Base-by-base conservation (phyloP, 2,329 filamentous ascomycete species). In the Colletotrichum somersetense region DNA sequence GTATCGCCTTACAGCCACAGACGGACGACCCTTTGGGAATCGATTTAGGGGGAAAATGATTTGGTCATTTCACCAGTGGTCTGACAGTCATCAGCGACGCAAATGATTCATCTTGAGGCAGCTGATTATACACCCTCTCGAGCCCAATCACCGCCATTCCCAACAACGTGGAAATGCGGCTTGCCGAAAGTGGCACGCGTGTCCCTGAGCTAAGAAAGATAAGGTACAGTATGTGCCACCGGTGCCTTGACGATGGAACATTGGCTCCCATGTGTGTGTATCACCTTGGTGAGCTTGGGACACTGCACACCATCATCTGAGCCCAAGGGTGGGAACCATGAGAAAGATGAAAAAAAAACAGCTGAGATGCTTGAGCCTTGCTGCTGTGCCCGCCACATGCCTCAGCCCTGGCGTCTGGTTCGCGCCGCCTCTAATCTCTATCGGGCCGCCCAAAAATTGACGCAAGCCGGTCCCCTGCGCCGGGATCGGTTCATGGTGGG, bases 361-460 rank as follows among this genome's bases (percentile, higher is more conserved):
- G 3, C 35, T 35, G 2, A 35, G 30, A 20, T 23, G 48, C 48
- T 35, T 33, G 52, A 55, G 26, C 26, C n/a, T n/a, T 16, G 38
- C 38, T 14, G 40, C 40, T 53, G 30, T 35, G 18, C 44, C 42
- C 20, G 48, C 58, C 44, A 46, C 33, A 53, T 63, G 61, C 48
- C 30, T 63, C 61, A 63, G 61, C 61, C 61, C 61, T 63, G 61
- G 61, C 61, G 42, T 63, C 46, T 53, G 61, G 46, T 63, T 63
- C 61, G 46, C 61, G 61, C 59, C 59, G 23, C 23, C 61, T 63
- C n/a, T 20, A 63, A 63, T 63, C 35, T 30, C 14, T 63, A 63
- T 63, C 61, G 61, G 46, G 48, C 48, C 61, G 48, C 61, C 33
- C 23, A 63, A 50, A 52, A 53, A 63, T 63, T 63, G 61, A 63